Evolutionary conservation across 2,329 filamentous ascomycete species (phyloP), one percentile per base, ranked within the genome.

Genomic region (Bertia moriformis): DNA sequence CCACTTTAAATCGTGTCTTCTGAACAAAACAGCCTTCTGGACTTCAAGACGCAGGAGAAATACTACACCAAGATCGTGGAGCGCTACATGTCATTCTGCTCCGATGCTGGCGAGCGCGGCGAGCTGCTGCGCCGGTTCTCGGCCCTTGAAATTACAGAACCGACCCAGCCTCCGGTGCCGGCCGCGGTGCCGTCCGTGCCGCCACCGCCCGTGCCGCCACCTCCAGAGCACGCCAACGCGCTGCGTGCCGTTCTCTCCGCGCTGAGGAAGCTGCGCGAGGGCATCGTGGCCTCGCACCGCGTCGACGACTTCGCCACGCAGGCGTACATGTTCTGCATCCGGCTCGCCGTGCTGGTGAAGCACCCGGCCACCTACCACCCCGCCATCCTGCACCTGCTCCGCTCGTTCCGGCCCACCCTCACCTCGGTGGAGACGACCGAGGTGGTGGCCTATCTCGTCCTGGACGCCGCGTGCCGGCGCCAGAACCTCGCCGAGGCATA

Each of bases 361-460:
- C 80, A 93, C 48, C 83, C 81, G 48, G 85, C 93, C 48, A 87
- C 87, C 1, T 98, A 96, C 56, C 81, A 89, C 45, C 86, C 89
- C 0, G 86, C 89, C 1, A 73, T 96, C 17, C 70, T 83, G 29
- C 77, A 93, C 49, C 70, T 95, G 2, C 66, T 98, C 12, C 70
- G 77, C 35, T 61, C 63, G 4, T 77, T 96, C 44, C 83, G 93
- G 49, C 72, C 78, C 38, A 78, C 78, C 3, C 71, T 96, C 15
- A 75, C 81, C 0, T 63, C 67, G 2, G 66, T 80, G 4, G 87
- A 94, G 52, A 60, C 86, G 3, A 73, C 78, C 38, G 91, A 96
- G 50, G 81, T 93, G 39, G 73, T 78, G 2, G 73, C 75, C 20
- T 93, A 94, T 51, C 68, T 86, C 18, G 76, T 95, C 38, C 71